phyloP scores from a whole-genome alignment of 441 rosid species.

The Euphorbia celastroides region DNA sequence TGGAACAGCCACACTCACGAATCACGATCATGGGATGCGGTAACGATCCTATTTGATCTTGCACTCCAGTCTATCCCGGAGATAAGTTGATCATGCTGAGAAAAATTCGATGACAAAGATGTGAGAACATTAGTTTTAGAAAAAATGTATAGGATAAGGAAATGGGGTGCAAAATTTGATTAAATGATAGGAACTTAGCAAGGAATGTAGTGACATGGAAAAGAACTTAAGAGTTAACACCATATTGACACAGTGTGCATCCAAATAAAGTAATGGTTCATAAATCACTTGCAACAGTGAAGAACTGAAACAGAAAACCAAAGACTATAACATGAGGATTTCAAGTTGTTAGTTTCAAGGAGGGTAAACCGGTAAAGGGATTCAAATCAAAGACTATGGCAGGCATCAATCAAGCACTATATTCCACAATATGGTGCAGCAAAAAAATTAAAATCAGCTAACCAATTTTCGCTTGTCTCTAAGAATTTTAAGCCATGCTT shows the following conservation, averaged over 20 bases:
- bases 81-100: slow-evolving; percentile 95
- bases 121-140: not conserved
- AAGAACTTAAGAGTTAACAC: not conserved
- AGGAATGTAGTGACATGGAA: not conserved
- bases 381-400: not conserved
- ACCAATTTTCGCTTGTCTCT: too few species aligned
- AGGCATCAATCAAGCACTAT: not conserved
- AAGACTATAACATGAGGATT: too few species aligned
- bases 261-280: not conserved
- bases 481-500: not conserved
- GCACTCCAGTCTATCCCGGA: slow-evolving; percentile 96
- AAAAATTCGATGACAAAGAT: not conserved
- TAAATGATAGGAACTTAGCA: not conserved
- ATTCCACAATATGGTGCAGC: not conserved
- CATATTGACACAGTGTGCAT: slow-evolving; percentile 1
- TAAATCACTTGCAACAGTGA: not conserved
- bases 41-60: slow-evolving; percentile 78
- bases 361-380: not conserved
- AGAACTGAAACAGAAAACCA: not conserved
- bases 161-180: not conserved
- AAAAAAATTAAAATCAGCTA: not conserved
- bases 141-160: not conserved
- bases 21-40: slow-evolving; percentile 92
- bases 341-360: not conserved
- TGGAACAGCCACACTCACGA: slow-evolving; percentile 57